A percentile compares a stretch with the other conserved stretches of the same genome.
Conservation (phyloP, 179 eudicot genomes). For the Monotropa hypopitys region DNA sequence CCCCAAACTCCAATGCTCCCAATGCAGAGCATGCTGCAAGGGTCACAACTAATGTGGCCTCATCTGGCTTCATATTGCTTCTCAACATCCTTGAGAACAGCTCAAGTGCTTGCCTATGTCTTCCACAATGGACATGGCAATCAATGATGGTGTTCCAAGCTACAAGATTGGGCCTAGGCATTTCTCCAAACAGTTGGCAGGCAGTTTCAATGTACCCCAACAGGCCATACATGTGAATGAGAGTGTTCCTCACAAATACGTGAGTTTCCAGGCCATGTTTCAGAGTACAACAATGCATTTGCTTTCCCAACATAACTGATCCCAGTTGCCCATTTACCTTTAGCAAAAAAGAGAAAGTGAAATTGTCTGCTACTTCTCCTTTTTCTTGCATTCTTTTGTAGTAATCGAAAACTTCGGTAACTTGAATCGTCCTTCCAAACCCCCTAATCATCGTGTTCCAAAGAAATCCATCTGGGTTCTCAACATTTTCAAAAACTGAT, state of each 20-base stretch:
- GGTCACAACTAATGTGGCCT: slow-evolving; percentile 23
- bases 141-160: slow-evolving; percentile 30
- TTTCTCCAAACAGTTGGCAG: slow-evolving; percentile 22
- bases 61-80: slow-evolving; percentile 14
- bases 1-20: slow-evolving; percentile 22
- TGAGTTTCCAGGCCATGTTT: slow-evolving; percentile 20
- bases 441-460: slow-evolving; percentile 39
- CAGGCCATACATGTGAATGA: slow-evolving; percentile 33
- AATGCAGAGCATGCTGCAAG: slow-evolving; percentile 23
- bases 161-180: slow-evolving; percentile 13
- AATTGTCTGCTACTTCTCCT: slow-evolving; percentile 22
- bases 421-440: slow-evolving; percentile 15
- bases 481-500: slow-evolving; percentile 13
- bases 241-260: slow-evolving; percentile 25
- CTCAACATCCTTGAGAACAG: slow-evolving; percentile 15
- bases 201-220: slow-evolving; percentile 16
- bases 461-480: slow-evolving; percentile 32
- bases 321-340: slow-evolving; percentile 24
- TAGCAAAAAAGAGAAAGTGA: slow-evolving; percentile 30
- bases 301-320: slow-evolving; percentile 20
- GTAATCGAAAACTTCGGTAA: slow-evolving; percentile 13
- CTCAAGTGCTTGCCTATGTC: slow-evolving; percentile 18
- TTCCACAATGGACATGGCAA: slow-evolving; percentile 21
- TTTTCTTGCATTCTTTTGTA: slow-evolving; percentile 20
- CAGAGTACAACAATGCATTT: slow-evolving; percentile 21